These are phyloP conservation scores for Anethum foeniculum DNA, from an alignment of 140 eudicot genomes.

Conservation along the genomic window DNA sequence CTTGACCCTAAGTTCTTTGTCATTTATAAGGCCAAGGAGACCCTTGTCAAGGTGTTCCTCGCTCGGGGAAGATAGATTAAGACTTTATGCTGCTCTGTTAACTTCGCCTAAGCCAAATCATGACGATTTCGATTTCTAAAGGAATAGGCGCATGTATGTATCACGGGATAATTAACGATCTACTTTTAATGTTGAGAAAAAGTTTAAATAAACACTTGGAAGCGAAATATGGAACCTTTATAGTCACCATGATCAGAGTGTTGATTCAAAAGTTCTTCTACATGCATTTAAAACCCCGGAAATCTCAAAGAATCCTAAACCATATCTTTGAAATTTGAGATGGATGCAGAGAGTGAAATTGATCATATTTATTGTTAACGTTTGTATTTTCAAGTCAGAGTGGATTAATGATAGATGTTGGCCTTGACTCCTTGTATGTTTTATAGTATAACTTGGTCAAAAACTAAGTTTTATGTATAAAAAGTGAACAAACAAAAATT, in stretches of 20 bases:
- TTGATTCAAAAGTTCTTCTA: not conserved
- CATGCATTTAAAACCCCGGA: not conserved
- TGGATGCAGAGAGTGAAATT: not conserved
- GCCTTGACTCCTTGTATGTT: not conserved
- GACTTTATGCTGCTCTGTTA: slow-evolving; percentile 81
- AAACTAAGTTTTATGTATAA: not conserved
- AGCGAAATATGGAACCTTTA: not conserved
- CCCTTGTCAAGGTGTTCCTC: slow-evolving; percentile 86
- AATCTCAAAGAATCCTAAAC: not conserved
- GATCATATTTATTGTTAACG: not conserved
- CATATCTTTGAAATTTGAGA: not conserved
- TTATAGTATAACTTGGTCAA: not conserved
- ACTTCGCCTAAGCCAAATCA: slow-evolving; percentile 96
- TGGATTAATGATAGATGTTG: not conserved
- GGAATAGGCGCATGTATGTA: not conserved
- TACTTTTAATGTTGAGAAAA: not conserved
- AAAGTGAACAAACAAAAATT: too few species aligned
- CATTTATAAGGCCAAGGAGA: slow-evolving; percentile 93
- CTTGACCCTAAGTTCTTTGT: slow-evolving; percentile 67
- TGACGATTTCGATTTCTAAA: slow-evolving; percentile 79
- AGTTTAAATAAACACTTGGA: not conserved
- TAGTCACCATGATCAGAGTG: not conserved
- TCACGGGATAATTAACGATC: not conserved
- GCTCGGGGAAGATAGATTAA: slow-evolving; percentile 78
- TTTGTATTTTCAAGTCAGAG: not conserved